Evolutionary conservation across 2,329 filamentous ascomycete species (phyloP), one percentile per base, ranked within the genome.

Genomic region (Clonostachys solani): DNA sequence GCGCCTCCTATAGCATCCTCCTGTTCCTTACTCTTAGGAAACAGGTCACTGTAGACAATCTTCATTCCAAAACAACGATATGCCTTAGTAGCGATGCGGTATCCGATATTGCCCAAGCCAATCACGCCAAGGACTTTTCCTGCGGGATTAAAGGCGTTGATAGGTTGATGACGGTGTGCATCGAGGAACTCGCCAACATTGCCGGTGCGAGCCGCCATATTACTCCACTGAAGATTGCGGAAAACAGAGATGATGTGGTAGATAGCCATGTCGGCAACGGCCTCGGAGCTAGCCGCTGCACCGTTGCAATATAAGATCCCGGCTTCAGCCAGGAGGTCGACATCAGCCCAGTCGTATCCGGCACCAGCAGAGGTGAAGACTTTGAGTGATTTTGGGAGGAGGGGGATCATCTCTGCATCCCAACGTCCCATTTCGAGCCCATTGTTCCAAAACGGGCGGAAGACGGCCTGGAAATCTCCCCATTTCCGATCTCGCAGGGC

Each of bases 361-460:
- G 81, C 80, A 3, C 81, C 80, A 2, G 81, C 81, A 15, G 73
- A 77, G n/a, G 81, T 77, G 60, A 76, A 83, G 15, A 84, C 73
- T 51, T 71, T 75, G 50, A 78, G 73, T 0, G 73, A 76, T 1
- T 59, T 44, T 0, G 81, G 81, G 5, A 85, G 57, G 10, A 80
- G 57, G 0, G 68, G 65, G 44, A 85, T 77, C 17, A 85, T 56
- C 50, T 85, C 81, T 12, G 61, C 54, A 54, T 86, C 77, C 80
- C 80, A 84, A 17, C 74, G 74, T 1, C 79, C 80, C 80, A 85
- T 84, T 54, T 85, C 82, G 5, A 78, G 79, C 1, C 82, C 82
- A 0, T 80, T 83, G 48, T 79, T 77, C 79, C 80, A 85, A 59
- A 82, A 83, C 0, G 81, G 81, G 3, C 80, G 68, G 53, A 81